These are phyloP conservation scores for Silene noctiflora DNA, from an alignment of 179 eudicot species.

Conservation along the genomic window DNA sequence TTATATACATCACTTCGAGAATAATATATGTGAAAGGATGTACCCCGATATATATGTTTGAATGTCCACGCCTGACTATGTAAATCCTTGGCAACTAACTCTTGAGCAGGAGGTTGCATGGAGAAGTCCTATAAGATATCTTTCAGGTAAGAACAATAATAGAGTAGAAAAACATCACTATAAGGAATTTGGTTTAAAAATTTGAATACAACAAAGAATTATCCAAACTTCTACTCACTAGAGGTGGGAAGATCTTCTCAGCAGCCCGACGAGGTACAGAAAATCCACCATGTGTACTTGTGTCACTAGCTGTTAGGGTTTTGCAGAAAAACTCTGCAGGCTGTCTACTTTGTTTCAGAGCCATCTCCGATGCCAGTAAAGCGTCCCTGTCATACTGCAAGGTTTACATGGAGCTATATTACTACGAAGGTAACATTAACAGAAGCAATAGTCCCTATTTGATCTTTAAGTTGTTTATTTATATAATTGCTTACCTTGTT, in stretches of 20 bases:
- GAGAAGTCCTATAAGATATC: constrained; percentile 67
- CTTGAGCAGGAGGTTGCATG: constrained; percentile 99
- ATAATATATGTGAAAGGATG: not conserved
- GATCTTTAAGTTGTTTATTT: not conserved
- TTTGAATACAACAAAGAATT: not conserved
- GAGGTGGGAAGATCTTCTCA: constrained; percentile 95
- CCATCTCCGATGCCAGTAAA: constrained; percentile 80
- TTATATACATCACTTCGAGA: not conserved
- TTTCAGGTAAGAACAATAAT: constrained; percentile 37
- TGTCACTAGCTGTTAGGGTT: constrained; percentile 98
- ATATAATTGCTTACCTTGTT: constrained; percentile 50
- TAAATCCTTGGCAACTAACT: constrained; percentile 85
- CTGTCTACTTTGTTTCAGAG: constrained; percentile 84
- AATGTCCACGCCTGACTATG: constrained; percentile 98
- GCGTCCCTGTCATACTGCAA: constrained; percentile 93
- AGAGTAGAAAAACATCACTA: constrained; percentile 1
- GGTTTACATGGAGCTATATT: constrained; percentile 18
- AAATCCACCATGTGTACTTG: constrained; percentile 98
- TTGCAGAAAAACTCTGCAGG: constrained; percentile 97
- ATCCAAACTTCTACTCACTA: constrained; percentile 41
- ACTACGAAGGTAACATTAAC: constrained; percentile 4
- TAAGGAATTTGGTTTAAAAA: not conserved
- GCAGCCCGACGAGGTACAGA: constrained; percentile 98
- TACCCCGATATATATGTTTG: constrained; percentile 93
- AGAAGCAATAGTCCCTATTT: not conserved